Evolutionary conservation across 2,329 filamentous ascomycete species (phyloP).

Genomic region (Dothistroma pini): DNA sequence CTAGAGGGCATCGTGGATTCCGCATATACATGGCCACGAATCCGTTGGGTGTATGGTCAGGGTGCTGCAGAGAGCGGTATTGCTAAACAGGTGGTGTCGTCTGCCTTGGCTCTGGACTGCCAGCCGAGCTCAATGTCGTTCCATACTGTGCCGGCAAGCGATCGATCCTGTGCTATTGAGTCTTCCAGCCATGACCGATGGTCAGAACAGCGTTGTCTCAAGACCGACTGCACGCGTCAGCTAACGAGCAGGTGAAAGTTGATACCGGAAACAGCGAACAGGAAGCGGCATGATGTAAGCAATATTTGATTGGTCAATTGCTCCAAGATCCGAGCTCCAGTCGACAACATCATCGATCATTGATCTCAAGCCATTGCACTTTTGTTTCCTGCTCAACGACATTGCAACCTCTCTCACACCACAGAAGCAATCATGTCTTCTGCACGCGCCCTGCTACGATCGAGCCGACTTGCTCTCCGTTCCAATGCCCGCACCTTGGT

Average conservation of each 20-base stretch:
- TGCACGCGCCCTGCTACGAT: conserved; percentile 44
- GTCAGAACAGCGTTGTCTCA: not conserved
- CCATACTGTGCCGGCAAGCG: too few species aligned
- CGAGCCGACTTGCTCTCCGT: conserved; percentile 41
- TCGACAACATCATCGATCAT: not conserved
- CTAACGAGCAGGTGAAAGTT: not conserved
- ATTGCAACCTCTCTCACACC: not conserved
- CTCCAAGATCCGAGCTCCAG: not conserved
- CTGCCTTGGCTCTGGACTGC: too few species aligned
- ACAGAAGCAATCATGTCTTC: conserved; percentile 42
- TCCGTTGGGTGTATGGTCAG: too few species aligned
- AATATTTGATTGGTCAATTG: not conserved
- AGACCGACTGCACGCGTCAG: not conserved
- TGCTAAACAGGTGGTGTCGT: not conserved
- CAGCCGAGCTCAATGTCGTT: too few species aligned
- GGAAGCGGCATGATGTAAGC: not conserved
- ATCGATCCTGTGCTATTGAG: too few species aligned
- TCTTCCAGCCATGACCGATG: too few species aligned
- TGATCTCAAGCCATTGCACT: not conserved
- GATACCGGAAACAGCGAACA: not conserved
- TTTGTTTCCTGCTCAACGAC: not conserved
- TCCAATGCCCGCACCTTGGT: conserved; percentile 38
- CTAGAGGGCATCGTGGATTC: too few species aligned
- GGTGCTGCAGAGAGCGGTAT: not conserved
- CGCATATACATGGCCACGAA: too few species aligned